Base-by-base conservation (phyloP, 768 basidiomycete species). In the Dioszegia crocea region DNA sequence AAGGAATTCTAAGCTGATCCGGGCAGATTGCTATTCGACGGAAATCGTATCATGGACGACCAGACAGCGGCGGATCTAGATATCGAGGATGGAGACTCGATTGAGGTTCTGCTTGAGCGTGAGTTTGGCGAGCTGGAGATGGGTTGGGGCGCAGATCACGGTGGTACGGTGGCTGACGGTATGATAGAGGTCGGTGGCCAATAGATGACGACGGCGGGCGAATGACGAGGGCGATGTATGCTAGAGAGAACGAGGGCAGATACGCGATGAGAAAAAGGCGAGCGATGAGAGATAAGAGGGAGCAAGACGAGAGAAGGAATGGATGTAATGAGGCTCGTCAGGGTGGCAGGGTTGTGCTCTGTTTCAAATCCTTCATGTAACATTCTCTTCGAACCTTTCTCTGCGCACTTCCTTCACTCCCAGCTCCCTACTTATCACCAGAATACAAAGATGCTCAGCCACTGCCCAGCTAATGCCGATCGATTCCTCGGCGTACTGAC, bases 31-130 rank as follows among this genome's bases (percentile, higher is more conserved):
- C 79, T 96, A 78, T 97, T 92, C 67, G 93, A 96, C 70, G 93
- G 92, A 27, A 70, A 77, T 56, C 83, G 91, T 74, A 89, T 96
- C 82, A 81, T 81, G 60, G 91, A 92, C 44, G 88, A 91, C 16
- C 91, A 96, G 68, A 94, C 92, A 24, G 93, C 92, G 1, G 67
- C 80, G 8, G 83, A 84, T 10, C 81, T 97, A 48, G 90, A 89
- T 8, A 89, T 96, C 88, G 89, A 94, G 86, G 80, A 80, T 26
- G 77, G 77, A 44, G 92, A 97, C 75, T 86, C 90, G 6, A 91
- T 97, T 78, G 92, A 97, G 82, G 92, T 93, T 62, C 89, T 92
- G 87, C 88, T 94, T 60, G 91, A 94, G 80, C 91, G 91, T 93
- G 58, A 63, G 76, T 76, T 23, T 11, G 21, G n/a, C n/a, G n/a